These are phyloP conservation scores for Penicillium sclerotigenum DNA, from an alignment of 2,329 filamentous ascomycete genomes.

Conservation along the genomic window DNA sequence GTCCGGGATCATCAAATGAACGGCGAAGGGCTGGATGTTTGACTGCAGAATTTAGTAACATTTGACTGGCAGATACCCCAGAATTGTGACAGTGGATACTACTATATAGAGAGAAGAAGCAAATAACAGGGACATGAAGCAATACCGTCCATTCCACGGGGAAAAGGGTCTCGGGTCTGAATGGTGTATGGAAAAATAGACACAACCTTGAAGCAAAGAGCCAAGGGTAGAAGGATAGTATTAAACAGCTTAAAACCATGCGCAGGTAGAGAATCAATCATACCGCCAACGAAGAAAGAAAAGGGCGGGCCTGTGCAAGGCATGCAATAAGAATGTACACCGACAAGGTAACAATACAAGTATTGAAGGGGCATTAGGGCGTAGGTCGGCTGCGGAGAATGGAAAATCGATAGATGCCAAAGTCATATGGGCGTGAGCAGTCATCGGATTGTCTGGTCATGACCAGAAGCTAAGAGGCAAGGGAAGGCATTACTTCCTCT, in stretches of 20 bases:
- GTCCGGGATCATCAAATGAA: neutral
- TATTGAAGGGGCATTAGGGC: constrained; percentile 21
- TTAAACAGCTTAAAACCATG: constrained; percentile 27
- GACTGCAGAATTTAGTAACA: too few species aligned
- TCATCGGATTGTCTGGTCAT: constrained; percentile 16
- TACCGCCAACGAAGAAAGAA: constrained; percentile 12
- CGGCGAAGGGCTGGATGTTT: neutral
- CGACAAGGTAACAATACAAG: constrained; percentile 24
- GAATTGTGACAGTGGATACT: neutral
- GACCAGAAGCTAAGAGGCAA: constrained; percentile 8
- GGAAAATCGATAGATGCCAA: constrained; percentile 11
- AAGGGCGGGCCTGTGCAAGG: constrained; percentile 21
- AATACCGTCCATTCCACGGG: neutral
- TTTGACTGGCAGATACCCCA: neutral
- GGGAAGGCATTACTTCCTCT: constrained; percentile 42
- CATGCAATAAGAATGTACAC: constrained; percentile 23
- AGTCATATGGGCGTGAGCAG: constrained; percentile 24
- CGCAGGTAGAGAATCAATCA: constrained; percentile 14
- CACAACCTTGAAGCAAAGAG: constrained; percentile 2
- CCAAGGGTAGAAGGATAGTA: constrained; percentile 18
- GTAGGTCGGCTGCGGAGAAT: constrained; percentile 14
- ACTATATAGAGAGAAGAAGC: neutral
- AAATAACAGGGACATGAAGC: neutral
- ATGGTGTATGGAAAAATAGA: constrained; percentile 4
- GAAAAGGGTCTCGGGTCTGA: neutral